Base-by-base conservation (phyloP, 768 basidiomycete species). In the Amanita brunnescens region DNA sequence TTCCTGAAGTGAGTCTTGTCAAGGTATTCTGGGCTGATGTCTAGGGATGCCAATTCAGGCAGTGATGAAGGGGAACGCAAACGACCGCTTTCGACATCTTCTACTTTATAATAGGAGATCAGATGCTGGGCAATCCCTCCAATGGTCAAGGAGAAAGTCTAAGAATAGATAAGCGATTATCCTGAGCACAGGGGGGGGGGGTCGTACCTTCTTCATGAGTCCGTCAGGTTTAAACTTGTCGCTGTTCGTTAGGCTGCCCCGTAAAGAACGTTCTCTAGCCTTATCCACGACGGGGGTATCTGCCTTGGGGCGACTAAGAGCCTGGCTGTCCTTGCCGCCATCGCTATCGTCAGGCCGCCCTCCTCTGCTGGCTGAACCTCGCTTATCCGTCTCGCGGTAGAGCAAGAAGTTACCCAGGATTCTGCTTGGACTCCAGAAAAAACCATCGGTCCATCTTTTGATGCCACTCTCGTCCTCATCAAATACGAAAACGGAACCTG, bases 381-480 rank as follows among this genome's bases (percentile, higher is more conserved):
- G 73, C 68, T 91, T 91, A 66, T 93, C 91, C 5, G 90, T 91
- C 70, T 96, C 91, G 56, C 93, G 85, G 69, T 97, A 97, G 55
- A 95, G 82, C 60, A 98, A 73, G 63, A 96, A 98, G 66, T 97
- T 97, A 59, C 91, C 91, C 53, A 96, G 71, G 23, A 96, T 96
- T 52, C 94, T 76, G 57, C 85, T 87, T 0, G 94, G 94, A 58
- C 86, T 89, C 94, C 94, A 96, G 64, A 87, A 87, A 64, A 89
- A 85, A n/a, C 93, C 92, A 68, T 98, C 94, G 1, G 94, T 98
- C 90, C 93, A 96, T 39, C 94, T 79, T 71, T 94, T 95, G 72
- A 98, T 98, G 23, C 93, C 92, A 61, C 89, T 91, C 69, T 95
- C 92, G 60, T 91, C 87, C 72, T 96, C 94, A 66, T 98, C 91